Base-by-base conservation (phyloP, 2,329 filamentous ascomycete species). In the Pseudogymnoascus sp. region DNA sequence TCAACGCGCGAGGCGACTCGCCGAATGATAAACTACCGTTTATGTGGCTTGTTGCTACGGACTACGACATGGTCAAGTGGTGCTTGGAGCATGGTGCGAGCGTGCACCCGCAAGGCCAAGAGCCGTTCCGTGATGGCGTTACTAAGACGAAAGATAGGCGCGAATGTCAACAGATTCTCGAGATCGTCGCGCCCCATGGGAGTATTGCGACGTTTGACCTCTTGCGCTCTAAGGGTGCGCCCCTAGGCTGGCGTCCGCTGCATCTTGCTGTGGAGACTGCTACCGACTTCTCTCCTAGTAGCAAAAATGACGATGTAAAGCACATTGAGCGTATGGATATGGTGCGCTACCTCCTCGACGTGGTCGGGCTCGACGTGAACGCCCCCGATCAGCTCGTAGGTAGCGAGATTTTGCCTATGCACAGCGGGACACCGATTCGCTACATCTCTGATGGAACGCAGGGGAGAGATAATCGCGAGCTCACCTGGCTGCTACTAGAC, bases 11-110 rank as follows among this genome's bases (percentile, higher is more conserved):
- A 36, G 28, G 63, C 3, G 3, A 21, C 28, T 50, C 44, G 44
- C 44, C 23, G 23, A 21, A 19, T 50, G 33, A 40, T 26, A 50
- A 28, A 50, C 11, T 19, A 23, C 44, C 63, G 44, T 64, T 64
- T n/a, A 42, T 63, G 17, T 63, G 63, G 63, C 28, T 36, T 17
- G 61, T 64, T 40, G 31, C 53, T 17, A 6, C n/a, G 13, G 38
- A 64, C 35, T 28, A 19, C 17, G 60, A 64, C 19, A 31, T 64
- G 21, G 33, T 64, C 40, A 31, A n/a, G 21, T 64, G 63, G 63
- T 64, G 63, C 40, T 31, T 64, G 13, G 63, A 17, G 17, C 57
- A 64, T 23, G 63, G 63, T 11, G 63, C 63, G 19, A 62, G 36
- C 21, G 57, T 61, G 4, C 17, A 50, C 47, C 38, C 42, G 13